Percentiles rank a stretch among this genome's conserved stretches.
phyloP scores from a whole-genome alignment of 768 basidiomycete genomes.

The Steccherinum ochraceum region DNA sequence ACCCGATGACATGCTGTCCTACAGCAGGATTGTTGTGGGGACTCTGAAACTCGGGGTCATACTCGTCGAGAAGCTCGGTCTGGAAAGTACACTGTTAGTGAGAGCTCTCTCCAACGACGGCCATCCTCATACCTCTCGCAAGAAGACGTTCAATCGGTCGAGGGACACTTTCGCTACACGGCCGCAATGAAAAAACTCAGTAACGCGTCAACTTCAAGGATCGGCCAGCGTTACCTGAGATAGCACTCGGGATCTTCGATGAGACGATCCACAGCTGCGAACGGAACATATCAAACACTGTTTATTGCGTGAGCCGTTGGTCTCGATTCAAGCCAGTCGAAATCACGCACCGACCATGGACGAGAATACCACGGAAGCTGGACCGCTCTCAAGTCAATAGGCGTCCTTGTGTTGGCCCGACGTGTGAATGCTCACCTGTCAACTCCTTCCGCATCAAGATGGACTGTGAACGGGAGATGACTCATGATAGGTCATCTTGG shows the following conservation, averaged over 20 bases:
- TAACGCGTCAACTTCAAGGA: too few species aligned
- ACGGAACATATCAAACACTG: constrained; percentile 57
- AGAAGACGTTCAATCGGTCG: constrained; percentile 46
- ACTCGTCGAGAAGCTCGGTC: constrained; percentile 26
- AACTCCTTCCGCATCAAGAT: constrained; percentile 29
- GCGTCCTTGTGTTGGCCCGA: too few species aligned
- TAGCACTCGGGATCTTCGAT: constrained; percentile 21
- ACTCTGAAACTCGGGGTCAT: constrained; percentile 2
- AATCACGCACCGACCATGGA: constrained; percentile 21
- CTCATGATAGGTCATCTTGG: neutral
- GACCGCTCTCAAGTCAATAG: neutral
- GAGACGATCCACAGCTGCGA: constrained; percentile 33
- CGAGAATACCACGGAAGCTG: constrained; percentile 30
- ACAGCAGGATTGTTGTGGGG: constrained; percentile 7
- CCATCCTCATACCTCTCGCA: constrained; percentile 22
- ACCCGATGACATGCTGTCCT: constrained; percentile 13
- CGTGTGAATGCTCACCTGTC: constrained; percentile 16
- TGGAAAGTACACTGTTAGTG: constrained; percentile 3
- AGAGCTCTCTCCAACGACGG: neutral
- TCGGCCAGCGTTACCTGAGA: constrained; percentile 23
- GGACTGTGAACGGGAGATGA: constrained; percentile 17
- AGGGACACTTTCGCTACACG: constrained; percentile 58
- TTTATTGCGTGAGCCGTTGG: constrained; percentile 27
- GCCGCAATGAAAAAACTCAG: too few species aligned
- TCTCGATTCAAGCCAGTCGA: constrained; percentile 30